Evolutionary conservation across 1,139 yeast species (phyloP).

Genomic region (Taphrina flavorubra): DNA sequence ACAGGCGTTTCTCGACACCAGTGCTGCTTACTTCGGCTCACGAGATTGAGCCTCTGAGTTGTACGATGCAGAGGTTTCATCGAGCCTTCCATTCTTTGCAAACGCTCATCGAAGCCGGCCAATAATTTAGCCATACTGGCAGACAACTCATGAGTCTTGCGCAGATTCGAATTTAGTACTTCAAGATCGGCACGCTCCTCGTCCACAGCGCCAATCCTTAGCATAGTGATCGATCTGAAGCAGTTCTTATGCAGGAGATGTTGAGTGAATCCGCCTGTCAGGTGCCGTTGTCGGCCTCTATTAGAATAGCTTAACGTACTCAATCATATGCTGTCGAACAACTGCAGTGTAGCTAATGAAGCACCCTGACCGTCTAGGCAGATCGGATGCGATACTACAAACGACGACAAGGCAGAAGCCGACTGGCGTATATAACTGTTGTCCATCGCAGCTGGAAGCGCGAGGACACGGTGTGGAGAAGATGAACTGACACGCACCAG

Average conservation of each 20-base stretch:
- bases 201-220: constrained; percentile 34
- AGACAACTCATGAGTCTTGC: constrained; percentile 39
- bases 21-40: constrained; percentile 22
- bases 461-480: neutral
- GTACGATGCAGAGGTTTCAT: constrained; percentile 41
- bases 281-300: neutral
- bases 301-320: neutral
- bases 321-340: neutral
- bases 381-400: too few relatives aligned
- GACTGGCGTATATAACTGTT: too few relatives aligned
- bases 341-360: too few relatives aligned
- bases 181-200: constrained; percentile 44
- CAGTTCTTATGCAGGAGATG: too few relatives aligned
- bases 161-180: constrained; percentile 39
- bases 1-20: too few relatives aligned
- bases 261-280: too few relatives aligned
- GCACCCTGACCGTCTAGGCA: too few relatives aligned
- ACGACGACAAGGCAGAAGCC: too few relatives aligned
- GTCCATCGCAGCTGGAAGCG: too few relatives aligned
- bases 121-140: constrained; percentile 29
- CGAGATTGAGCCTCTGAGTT: constrained; percentile 26
- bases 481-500: neutral
- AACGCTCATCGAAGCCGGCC: constrained; percentile 36
- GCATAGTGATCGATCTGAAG: neutral
- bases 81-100: constrained; percentile 38